These are phyloP conservation scores for Raddia distichophylla DNA, from an alignment of 176 grass and related monocot species.

Conservation along the genomic window DNA sequence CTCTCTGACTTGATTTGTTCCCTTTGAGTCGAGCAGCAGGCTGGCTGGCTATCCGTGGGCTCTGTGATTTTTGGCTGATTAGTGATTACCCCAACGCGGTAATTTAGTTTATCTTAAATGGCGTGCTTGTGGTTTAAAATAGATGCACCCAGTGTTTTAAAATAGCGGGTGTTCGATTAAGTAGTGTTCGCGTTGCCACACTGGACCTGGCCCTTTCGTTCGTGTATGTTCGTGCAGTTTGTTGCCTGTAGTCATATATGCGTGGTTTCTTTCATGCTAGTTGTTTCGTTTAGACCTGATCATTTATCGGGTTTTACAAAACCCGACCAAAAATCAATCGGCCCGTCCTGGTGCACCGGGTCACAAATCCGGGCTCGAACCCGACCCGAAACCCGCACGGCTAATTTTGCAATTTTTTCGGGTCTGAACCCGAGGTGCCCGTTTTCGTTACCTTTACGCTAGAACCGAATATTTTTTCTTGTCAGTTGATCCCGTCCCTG, in stretches of 20 bases:
- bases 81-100: neutral
- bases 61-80: neutral
- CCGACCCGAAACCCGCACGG: no score
- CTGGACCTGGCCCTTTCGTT: conserved; percentile 13
- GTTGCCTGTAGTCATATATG: neutral
- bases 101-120: conserved; percentile 11
- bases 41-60: neutral
- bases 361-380: no score
- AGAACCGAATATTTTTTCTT: conserved; percentile 1
- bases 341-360: no score
- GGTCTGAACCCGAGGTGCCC: no score
- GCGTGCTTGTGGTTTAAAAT: neutral
- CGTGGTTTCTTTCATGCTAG: neutral
- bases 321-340: no score
- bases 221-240: neutral
- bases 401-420: neutral
- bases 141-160: conserved; percentile 4
- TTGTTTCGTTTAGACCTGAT: neutral
- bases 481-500: neutral
- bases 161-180: neutral
- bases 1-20: conserved; percentile 14
- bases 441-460: neutral
- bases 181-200: neutral
- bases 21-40: neutral
- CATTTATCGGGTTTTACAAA: no score